Base-by-base conservation (phyloP, 2,329 filamentous ascomycete species). In the Arthroderma sp. region DNA sequence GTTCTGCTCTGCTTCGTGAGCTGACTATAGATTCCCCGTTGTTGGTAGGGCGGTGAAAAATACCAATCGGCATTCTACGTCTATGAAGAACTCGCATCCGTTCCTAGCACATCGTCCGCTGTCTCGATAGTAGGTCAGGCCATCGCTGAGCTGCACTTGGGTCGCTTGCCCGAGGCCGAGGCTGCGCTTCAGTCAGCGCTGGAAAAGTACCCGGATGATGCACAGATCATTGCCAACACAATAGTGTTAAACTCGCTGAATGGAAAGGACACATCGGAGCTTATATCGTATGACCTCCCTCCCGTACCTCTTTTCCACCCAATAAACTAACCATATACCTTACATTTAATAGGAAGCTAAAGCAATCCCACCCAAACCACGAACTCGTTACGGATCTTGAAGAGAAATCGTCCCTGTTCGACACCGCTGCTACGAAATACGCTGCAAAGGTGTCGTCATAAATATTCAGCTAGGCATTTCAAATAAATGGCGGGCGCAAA, bases 11-110 rank as follows among this genome's bases (percentile, higher is more conserved):
- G 36, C 32, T 22, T n/a, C 11, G 10, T 22, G 15, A 22, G 15
- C 15, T 22, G 15, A 22, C 15, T 40, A 34, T 36, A 36, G 29
- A n/a, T 34, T 36, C 34, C 11, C 3, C 11, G 2, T 34, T 34
- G 11, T 34, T 34, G 40, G 28, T 49, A 94, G 83, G 89, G 89
- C 58, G 88, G 88, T 54, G 87, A 94, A 55, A 91, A 86, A 63
- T 96, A 96, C 66, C 91, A 96, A 60, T 85, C 91, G 59, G 82
- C 89, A 11, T 96, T 94, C 67, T 96, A 98, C 71, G 89, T 96
- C 49, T 96, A 86, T 58, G 89, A 96, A 66, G 91, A 98, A 66
- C 77, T 96, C 40, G 89, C 91, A 4, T 86, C 94, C 60, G 82
- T 85, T 29, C 82, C 87, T 2, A 80, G 84, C 30, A 87, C 85